phyloP scores from a whole-genome alignment of 495 filamentous ascomycete genomes.

The Penicillium alfredii region DNA sequence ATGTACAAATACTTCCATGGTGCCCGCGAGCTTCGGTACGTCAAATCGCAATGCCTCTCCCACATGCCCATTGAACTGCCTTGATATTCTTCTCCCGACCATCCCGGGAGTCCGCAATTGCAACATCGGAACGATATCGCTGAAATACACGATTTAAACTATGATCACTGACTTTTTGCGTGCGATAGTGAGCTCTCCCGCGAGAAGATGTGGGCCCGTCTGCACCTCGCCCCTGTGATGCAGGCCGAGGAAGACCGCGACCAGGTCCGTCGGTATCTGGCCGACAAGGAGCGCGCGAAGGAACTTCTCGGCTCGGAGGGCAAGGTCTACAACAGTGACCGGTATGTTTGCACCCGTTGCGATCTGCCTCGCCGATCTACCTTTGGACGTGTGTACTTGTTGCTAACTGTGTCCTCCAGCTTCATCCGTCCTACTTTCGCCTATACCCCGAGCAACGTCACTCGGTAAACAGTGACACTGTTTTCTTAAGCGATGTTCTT shows the following conservation, averaged over 20 bases:
- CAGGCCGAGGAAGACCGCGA: conserved; percentile 97
- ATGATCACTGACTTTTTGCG: no score
- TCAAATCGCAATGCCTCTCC: conserved; percentile 12
- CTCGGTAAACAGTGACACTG: conserved; percentile 24
- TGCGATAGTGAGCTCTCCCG: conserved; percentile 76
- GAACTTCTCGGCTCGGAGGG: conserved; percentile 75
- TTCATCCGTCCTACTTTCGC: conserved; percentile 44
- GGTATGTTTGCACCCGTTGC: conserved; percentile 49
- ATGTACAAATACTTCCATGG: conserved; percentile 77
- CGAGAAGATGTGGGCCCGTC: conserved; percentile 96
- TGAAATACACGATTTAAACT: no score
- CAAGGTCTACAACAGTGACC: conserved; percentile 79
- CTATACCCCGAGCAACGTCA: conserved; percentile 38
- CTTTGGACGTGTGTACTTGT: neutral
- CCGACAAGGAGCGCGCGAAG: conserved; percentile 84
- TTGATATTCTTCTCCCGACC: conserved; percentile 6
- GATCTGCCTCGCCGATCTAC: neutral
- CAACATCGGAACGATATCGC: neutral
- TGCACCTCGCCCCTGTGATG: conserved; percentile 84
- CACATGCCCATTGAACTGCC: no score
- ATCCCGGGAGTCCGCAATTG: conserved; percentile 7
- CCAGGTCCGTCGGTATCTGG: conserved; percentile 75
- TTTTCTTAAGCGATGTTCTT: conserved; percentile 3
- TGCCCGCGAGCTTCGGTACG: conserved; percentile 81
- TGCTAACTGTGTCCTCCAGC: conserved; percentile 20